phyloP scores from a whole-genome alignment of 129 eudicot species.

The Flaveria linearis region DNA sequence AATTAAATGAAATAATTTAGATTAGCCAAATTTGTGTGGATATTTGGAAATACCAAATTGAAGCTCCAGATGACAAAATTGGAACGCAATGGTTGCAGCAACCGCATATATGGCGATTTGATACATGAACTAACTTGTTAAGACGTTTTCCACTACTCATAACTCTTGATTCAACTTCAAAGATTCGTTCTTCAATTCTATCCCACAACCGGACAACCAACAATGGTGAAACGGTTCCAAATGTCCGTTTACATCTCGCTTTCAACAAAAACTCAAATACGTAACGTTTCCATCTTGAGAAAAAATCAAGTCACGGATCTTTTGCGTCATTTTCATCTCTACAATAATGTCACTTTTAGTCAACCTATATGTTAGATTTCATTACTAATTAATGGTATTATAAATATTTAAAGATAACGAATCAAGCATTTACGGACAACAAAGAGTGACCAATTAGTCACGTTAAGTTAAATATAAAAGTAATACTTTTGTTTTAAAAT shows the following conservation, averaged over 20 bases:
- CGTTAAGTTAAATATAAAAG: not conserved
- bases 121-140: too few relatives aligned
- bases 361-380: not conserved
- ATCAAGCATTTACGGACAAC: not conserved
- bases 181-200: too few relatives aligned
- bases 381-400: not conserved
- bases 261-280: conserved; percentile 5
- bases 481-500: not conserved
- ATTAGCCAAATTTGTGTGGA: too few relatives aligned
- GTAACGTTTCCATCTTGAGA: not conserved
- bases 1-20: too few relatives aligned
- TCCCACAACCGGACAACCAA: too few relatives aligned
- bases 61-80: too few relatives aligned
- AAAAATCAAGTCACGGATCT: not conserved
- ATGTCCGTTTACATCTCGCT: not conserved
- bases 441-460: not conserved
- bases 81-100: too few relatives aligned
- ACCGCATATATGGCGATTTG: too few relatives aligned
- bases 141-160: too few relatives aligned
- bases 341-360: not conserved
- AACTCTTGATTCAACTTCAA: too few relatives aligned
- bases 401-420: not conserved
- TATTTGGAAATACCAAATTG: too few relatives aligned
- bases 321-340: not conserved
- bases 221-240: not conserved